These are phyloP conservation scores for Bonia amplexicaulis DNA, from an alignment of 176 grass and related monocot genomes.

Conservation along the genomic window DNA sequence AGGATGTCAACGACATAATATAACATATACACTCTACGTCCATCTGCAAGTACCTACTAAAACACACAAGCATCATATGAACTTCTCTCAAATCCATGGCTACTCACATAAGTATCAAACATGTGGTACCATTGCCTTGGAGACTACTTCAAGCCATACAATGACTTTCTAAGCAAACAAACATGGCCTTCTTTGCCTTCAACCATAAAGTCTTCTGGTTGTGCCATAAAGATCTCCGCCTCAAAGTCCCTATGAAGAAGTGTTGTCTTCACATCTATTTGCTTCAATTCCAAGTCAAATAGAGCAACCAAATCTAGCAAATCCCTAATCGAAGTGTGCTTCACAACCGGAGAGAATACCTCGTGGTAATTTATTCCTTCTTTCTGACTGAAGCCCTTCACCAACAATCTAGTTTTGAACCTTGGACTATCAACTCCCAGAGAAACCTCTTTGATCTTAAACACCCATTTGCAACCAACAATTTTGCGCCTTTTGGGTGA, in stretches of 20 bases:
- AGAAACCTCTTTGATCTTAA: too few species aligned
- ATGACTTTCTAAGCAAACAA: neutral
- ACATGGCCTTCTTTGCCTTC: neutral
- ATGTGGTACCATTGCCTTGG: neutral
- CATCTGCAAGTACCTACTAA: neutral
- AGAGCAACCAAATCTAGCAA: neutral
- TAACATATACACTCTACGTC: neutral
- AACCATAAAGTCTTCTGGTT: neutral
- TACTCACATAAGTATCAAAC: neutral
- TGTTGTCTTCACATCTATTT: neutral
- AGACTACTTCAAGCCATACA: neutral
- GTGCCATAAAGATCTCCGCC: neutral
- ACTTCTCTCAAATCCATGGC: neutral
- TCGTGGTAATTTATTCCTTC: too few species aligned
- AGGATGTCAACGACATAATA: neutral
- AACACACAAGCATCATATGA: neutral
- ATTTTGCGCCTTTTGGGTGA: too few species aligned
- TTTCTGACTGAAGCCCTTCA: too few species aligned
- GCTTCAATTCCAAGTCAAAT: neutral
- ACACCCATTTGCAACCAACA: too few species aligned
- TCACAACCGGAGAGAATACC: neutral
- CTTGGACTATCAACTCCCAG: too few species aligned
- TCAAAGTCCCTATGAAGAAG: neutral
- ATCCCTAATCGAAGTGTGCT: neutral
- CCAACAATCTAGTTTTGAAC: too few species aligned